phyloP scores from a whole-genome alignment of 192 early-diverging fungal species.

The Podila epicladia region DNA sequence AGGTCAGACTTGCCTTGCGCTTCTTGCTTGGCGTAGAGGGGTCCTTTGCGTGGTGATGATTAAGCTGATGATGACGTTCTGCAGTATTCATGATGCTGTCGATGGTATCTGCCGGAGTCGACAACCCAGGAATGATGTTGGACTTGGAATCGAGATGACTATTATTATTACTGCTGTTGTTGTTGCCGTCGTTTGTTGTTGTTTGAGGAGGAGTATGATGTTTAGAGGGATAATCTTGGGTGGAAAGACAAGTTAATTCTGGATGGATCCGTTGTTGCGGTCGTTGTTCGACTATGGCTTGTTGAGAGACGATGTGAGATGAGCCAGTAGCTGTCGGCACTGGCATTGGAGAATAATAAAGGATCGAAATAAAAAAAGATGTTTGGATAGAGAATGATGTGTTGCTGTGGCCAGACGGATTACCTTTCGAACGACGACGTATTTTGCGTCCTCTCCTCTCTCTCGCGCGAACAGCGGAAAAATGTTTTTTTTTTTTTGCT shows the following conservation, averaged over 20 bases:
- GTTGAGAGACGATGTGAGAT: neutral
- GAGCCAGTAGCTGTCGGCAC: constrained; percentile 1
- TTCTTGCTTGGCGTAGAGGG: neutral
- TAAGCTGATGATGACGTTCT: neutral
- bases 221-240: too few species aligned
- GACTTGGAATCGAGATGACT: neutral
- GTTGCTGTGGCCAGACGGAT: too few species aligned
- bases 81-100: constrained; percentile 1
- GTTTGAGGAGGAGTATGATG: neutral
- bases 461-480: too few species aligned
- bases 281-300: neutral
- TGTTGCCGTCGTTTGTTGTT: neutral
- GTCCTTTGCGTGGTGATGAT: neutral
- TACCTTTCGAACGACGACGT: too few species aligned
- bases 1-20: neutral
- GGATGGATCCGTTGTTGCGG: neutral
- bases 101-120: neutral
- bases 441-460: too few species aligned
- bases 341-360: neutral
- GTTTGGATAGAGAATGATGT: too few species aligned
- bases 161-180: neutral
- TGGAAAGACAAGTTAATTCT: neutral
- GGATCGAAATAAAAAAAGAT: neutral
- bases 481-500: too few species aligned
- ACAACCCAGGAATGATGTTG: neutral